phyloP scores from a whole-genome alignment of 176 grass and related monocot genomes.

The Hsuehochloa calcarea region DNA sequence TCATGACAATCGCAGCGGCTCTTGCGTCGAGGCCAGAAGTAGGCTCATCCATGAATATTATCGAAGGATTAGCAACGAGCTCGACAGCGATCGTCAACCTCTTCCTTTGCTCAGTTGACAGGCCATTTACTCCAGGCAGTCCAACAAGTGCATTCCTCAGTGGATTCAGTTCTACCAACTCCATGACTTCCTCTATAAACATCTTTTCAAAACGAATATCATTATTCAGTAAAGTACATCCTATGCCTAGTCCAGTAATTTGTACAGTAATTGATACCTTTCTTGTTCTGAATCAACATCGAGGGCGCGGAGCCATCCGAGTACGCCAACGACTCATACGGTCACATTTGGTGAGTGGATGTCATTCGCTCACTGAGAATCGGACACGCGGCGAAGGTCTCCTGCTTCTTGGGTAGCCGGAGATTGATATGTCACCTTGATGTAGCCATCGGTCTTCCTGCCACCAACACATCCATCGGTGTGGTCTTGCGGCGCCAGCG shows the following conservation, averaged over 20 bases:
- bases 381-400: constrained; percentile 62
- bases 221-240: constrained; percentile 9
- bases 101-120: constrained; percentile 65
- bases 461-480: constrained; percentile 65
- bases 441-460: constrained; percentile 58
- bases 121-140: constrained; percentile 54
- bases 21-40: constrained; percentile 70
- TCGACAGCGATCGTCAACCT: constrained; percentile 65
- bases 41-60: constrained; percentile 80
- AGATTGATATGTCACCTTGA: constrained; percentile 62
- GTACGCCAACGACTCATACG: constrained; percentile 52
- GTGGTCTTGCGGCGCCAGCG: constrained; percentile 63
- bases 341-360: constrained; percentile 70
- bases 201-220: constrained; percentile 37
- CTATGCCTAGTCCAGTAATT: background rate
- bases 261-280: constrained; percentile 38
- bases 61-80: constrained; percentile 65
- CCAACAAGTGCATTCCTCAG: constrained; percentile 59
- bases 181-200: constrained; percentile 69
- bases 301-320: constrained; percentile 54
- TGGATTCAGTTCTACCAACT: constrained; percentile 58
- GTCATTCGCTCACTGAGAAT: constrained; percentile 68
- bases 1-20: constrained; percentile 68
- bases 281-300: constrained; percentile 58
- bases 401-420: constrained; percentile 68